A percentile compares a stretch with the other conserved stretches of the same genome.
Evolutionary conservation across 345 rosid species (phyloP).

Genomic region (Euphorbia lathyris): DNA sequence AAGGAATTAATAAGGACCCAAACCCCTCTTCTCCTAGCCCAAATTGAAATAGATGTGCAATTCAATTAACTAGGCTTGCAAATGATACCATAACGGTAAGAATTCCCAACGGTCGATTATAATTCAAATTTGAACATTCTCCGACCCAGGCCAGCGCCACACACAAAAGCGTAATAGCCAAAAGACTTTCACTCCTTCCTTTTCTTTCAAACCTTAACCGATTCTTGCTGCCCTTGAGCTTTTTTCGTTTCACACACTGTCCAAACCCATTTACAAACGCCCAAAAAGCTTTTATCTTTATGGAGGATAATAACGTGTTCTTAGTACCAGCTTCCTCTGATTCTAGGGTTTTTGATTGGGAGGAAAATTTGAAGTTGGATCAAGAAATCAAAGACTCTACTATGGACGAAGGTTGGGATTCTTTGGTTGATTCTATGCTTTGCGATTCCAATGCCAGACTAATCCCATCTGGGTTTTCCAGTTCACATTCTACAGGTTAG

Average conservation of each 20-base stretch:
- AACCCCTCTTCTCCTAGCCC: too few relatives aligned
- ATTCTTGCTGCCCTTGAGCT: neutral
- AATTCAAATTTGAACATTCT: slow-evolving; percentile 1
- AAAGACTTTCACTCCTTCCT: neutral
- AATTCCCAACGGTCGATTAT: neutral
- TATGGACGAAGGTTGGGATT: slow-evolving; percentile 36
- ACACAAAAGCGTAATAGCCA: neutral
- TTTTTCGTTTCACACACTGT: neutral
- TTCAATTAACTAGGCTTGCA: slow-evolving; percentile 6
- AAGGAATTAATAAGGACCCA: too few relatives aligned
- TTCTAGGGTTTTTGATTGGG: slow-evolving; percentile 33
- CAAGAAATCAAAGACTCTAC: slow-evolving; percentile 39
- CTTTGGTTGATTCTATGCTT: slow-evolving; percentile 57
- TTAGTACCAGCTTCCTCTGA: slow-evolving; percentile 17
- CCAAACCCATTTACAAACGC: neutral
- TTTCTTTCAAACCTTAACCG: neutral
- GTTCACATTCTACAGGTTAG: slow-evolving; percentile 48
- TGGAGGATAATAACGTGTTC: slow-evolving; percentile 41
- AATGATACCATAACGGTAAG: neutral
- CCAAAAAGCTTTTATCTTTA: slow-evolving; percentile 16
- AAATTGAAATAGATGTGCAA: too few relatives aligned
- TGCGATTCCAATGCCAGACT: slow-evolving; percentile 73
- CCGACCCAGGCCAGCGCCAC: neutral
- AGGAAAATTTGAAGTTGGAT: slow-evolving; percentile 23
- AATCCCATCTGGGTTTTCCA: slow-evolving; percentile 50